phyloP scores from a whole-genome alignment of 2,329 filamentous ascomycete genomes.

The Leptodontidium sp. region DNA sequence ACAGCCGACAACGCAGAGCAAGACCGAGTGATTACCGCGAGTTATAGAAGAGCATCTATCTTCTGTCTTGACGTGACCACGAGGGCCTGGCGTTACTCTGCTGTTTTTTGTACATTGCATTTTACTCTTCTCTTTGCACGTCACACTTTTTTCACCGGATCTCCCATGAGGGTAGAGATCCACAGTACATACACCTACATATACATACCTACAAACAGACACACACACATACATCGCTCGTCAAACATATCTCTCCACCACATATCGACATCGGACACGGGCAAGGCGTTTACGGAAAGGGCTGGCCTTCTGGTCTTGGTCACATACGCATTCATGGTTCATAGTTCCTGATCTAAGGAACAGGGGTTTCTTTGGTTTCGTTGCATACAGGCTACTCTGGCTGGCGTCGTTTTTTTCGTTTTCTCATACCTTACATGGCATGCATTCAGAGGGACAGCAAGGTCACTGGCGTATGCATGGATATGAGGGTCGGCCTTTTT shows the following conservation, averaged over 20 bases:
- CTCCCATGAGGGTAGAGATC: background rate
- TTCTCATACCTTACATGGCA: background rate
- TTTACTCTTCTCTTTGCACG: conserved; percentile 1
- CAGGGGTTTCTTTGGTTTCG: too few species aligned
- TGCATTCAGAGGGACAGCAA: conserved; percentile 2
- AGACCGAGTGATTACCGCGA: conserved; percentile 92
- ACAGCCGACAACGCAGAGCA: conserved; percentile 79
- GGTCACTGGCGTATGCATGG: conserved; percentile 14
- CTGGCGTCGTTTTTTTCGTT: background rate
- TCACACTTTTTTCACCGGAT: background rate
- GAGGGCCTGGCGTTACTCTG: background rate
- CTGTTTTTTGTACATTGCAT: background rate
- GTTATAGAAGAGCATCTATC: conserved; percentile 56
- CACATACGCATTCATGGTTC: background rate
- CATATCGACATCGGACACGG: conserved; percentile 11
- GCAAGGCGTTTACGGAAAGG: conserved; percentile 4
- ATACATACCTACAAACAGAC: background rate
- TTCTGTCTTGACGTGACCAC: conserved; percentile 1
- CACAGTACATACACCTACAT: conserved; percentile 2
- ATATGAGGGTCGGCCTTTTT: background rate
- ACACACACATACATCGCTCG: background rate
- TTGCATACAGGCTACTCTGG: background rate
- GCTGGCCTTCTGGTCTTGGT: background rate
- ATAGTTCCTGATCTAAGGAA: background rate
- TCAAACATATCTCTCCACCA: background rate